Percentiles rank a stretch among this genome's conserved stretches.
Evolutionary conservation across 768 basidiomycete species (phyloP).

Genomic region (Amanita brunnescens): DNA sequence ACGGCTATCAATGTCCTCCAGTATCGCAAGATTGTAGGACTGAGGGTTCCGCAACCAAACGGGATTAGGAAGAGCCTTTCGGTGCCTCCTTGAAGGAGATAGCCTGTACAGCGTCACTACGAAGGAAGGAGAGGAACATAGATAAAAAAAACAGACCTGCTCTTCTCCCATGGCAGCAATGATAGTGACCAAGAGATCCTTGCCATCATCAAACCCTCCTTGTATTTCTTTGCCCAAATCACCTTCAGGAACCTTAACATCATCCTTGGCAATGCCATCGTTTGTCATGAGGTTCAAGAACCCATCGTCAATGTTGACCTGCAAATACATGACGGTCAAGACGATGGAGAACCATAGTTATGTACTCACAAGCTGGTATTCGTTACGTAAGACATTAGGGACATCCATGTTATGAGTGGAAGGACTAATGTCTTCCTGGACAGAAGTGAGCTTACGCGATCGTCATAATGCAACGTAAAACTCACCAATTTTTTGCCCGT

Average conservation of each 20-base stretch:
- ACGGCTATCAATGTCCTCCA: not conserved
- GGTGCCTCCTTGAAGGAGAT: constrained; percentile 89
- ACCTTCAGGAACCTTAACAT: constrained; percentile 87
- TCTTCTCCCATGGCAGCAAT: constrained; percentile 90
- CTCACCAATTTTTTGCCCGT: constrained; percentile 92
- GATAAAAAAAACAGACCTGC: constrained; percentile 37
- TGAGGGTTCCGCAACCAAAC: not conserved
- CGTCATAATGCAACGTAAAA: constrained; percentile 6
- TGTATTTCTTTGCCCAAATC: constrained; percentile 70
- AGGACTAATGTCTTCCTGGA: constrained; percentile 84
- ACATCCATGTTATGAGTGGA: constrained; percentile 99
- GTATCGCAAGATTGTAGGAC: not conserved
- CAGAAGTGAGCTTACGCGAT: not conserved
- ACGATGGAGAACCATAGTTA: constrained; percentile 4
- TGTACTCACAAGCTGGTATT: constrained; percentile 77
- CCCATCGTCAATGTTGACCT: constrained; percentile 89
- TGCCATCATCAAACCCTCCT: constrained; percentile 70
- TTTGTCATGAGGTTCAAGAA: constrained; percentile 89
- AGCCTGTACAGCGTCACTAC: constrained; percentile 32
- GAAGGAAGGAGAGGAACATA: not conserved
- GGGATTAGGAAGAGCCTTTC: constrained; percentile 33
- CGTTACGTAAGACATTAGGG: constrained; percentile 83
- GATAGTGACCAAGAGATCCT: constrained; percentile 83
- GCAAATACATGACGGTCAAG: constrained; percentile 5
- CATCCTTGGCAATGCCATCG: constrained; percentile 82